Percentiles rank a stretch among this genome's conserved stretches.
These are phyloP conservation scores for Bothriochloa decipiens DNA, from an alignment of 176 grass and related monocot genomes.

Conservation along the genomic window DNA sequence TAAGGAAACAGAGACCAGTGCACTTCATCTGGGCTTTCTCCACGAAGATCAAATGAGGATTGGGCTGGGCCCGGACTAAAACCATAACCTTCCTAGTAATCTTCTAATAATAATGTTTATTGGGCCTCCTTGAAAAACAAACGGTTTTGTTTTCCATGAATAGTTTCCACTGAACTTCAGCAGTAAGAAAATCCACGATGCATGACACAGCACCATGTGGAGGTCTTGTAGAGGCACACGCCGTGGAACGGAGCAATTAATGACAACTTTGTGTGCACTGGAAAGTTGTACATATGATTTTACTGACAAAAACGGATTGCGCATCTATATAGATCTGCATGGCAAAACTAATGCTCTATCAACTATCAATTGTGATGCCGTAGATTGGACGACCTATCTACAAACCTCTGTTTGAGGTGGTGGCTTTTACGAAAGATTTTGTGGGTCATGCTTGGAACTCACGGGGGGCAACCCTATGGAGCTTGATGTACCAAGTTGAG, in stretches of 20 bases:
- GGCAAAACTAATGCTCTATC: conserved; percentile 43
- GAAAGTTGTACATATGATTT: conserved; percentile 46
- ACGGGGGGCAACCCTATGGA: background rate
- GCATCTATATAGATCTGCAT: conserved; percentile 28
- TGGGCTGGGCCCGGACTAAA: background rate
- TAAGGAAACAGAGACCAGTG: background rate
- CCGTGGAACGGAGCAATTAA: background rate
- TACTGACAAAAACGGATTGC: conserved; percentile 33
- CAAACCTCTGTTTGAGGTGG: conserved; percentile 50
- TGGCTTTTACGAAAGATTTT: conserved; percentile 45
- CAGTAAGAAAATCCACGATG: background rate
- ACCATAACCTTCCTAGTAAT: background rate
- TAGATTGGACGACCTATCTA: conserved; percentile 55
- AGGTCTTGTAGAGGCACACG: too few relatives aligned
- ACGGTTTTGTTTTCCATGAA: too few relatives aligned
- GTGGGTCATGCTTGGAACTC: conserved; percentile 16
- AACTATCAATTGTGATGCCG: conserved; percentile 36
- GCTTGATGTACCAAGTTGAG: conserved; percentile 30
- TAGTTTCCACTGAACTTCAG: background rate
- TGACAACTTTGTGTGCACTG: background rate
- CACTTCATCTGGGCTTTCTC: background rate
- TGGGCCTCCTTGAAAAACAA: background rate
- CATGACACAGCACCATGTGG: too few relatives aligned
- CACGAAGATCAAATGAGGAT: background rate
- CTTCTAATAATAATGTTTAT: background rate